phyloP scores from a whole-genome alignment of 768 basidiomycete genomes.

The Tricholoma terreum region DNA sequence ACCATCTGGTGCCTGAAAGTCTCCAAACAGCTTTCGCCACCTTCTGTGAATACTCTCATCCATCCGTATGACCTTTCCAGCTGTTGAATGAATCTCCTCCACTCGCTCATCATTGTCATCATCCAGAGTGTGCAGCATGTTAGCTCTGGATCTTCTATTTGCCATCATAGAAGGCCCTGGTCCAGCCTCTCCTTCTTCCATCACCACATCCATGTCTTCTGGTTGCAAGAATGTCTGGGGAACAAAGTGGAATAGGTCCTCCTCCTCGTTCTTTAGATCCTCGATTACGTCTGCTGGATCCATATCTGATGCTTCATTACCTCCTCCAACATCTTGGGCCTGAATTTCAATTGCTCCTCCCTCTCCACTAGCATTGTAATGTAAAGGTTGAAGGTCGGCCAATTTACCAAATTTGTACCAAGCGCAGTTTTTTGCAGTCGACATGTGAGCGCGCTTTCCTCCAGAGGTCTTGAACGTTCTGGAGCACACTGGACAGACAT shows the following conservation, averaged over 20 bases:
- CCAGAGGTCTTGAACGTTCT: neutral
- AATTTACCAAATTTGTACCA: neutral
- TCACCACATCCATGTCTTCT: neutral
- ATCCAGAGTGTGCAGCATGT: neutral
- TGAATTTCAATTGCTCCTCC: neutral
- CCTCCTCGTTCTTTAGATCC: neutral
- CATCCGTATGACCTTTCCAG: conserved; percentile 7
- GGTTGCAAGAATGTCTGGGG: neutral
- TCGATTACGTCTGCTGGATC: neutral
- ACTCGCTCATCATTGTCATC: conserved; percentile 7
- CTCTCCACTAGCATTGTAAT: neutral
- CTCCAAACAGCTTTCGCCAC: neutral
- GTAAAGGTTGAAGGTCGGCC: neutral
- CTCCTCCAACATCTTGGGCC: neutral
- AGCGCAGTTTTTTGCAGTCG: neutral
- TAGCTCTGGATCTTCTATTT: neutral
- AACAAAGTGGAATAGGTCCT: neutral
- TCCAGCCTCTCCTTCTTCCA: neutral
- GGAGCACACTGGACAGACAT: neutral
- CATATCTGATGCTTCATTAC: neutral
- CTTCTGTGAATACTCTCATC: neutral
- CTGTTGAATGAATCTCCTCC: conserved; percentile 5
- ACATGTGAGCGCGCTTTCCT: neutral
- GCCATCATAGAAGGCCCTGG: neutral
- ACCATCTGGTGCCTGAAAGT: neutral